Evolutionary conservation across 495 filamentous ascomycete genomes (phyloP).

Genomic region (Chaetomidium leptoderma): DNA sequence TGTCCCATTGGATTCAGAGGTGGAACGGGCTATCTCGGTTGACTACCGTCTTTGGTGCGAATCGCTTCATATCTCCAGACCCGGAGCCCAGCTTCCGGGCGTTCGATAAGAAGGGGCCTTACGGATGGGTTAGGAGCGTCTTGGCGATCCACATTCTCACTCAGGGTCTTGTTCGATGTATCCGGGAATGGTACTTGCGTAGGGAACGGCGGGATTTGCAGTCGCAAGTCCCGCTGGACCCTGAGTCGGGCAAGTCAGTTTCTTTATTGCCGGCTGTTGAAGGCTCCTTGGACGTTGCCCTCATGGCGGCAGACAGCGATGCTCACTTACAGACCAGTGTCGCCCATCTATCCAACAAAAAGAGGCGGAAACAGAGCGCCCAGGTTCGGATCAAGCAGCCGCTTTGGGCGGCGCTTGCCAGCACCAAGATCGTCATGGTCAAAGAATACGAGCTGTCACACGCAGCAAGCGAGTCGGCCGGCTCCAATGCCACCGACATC

Average conservation of each 20-base stretch:
- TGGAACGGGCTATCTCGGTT: conserved; percentile 42
- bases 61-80: conserved; percentile 37
- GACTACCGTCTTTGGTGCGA: conserved; percentile 40
- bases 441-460: conserved; percentile 89
- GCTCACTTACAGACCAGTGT: conserved; percentile 31
- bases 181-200: conserved; percentile 56
- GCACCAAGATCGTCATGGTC: conserved; percentile 88
- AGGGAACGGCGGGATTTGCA: conserved; percentile 48
- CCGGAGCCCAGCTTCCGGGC: conserved; percentile 36
- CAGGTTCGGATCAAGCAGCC: conserved; percentile 86
- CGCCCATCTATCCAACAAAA: conserved; percentile 56
- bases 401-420: conserved; percentile 89
- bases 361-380: conserved; percentile 81
- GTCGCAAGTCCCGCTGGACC: conserved; percentile 42
- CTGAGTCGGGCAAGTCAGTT: conserved; percentile 45
- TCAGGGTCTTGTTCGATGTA: conserved; percentile 65
- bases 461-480: conserved; percentile 65
- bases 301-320: conserved; percentile 47
- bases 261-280: conserved; percentile 28
- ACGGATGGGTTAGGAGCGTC: conserved; percentile 53
- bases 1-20: conserved; percentile 57
- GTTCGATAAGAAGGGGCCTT: conserved; percentile 47
- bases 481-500: conserved; percentile 70
- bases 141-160: conserved; percentile 87
- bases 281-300: conserved; percentile 38